Evolutionary conservation across 1,139 yeast species (phyloP), one percentile per base, ranked within the genome.

Genomic region (Eremothecium coryli): DNA sequence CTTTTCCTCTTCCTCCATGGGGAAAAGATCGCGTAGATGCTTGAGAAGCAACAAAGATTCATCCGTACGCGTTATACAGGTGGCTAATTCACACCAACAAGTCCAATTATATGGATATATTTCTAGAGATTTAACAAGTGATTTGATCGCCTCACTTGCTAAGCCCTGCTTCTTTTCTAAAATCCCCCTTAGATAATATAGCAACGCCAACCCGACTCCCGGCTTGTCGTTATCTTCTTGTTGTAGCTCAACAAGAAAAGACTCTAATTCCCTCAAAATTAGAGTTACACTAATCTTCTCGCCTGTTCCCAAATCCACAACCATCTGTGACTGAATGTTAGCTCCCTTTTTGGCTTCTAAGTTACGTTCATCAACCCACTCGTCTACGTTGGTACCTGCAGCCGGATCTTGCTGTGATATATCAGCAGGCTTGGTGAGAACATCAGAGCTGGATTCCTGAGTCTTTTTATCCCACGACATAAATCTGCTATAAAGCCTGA

Each of bases 21-120:
- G 13, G 50, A 56, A 50, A 43, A 61, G 44, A 4, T 51, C 56
- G 18, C 57, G 52, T 16, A 75, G 51, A 37, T 62, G 62, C 30
- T 61, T 62, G 4, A 76, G 51, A 16, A 78, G 60, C 5, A 57
- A 54, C 9, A 66, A 40, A 0, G 84, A 81, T 37, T 80, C 84
- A 41, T 80, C 85, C 35, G 76, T 66, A 18, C 76, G 69, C 4
- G 71, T 61, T 13, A 86, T 58, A 34, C 93, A 77, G 3, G 74
- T 65, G 10, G 80, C 64, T 24, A 90, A 64, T 51, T 90, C 97
- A 41, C 71, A 70, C 97, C 97, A 93, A 39, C 93, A 82, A 36
- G 90, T 74, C 97, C 97, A 90, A 50, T 90, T 90, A 55, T 70
- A 82, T 0, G 96, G 95, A 47, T 79, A 85, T 18, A 69, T 26